Base-by-base conservation (phyloP, 331 rosid species). In the Malus hybrid region DNA sequence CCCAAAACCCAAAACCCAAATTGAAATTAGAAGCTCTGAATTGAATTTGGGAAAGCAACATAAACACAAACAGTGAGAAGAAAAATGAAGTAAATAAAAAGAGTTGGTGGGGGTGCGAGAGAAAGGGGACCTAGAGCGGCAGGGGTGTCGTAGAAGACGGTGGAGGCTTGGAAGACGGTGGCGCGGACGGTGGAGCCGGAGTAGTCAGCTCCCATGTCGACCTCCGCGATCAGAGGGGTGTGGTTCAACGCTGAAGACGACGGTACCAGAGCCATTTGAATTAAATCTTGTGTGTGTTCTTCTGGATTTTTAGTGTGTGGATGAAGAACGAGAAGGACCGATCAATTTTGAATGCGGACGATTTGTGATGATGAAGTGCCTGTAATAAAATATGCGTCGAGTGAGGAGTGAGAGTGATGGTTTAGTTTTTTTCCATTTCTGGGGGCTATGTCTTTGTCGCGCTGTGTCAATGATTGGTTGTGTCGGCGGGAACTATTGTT, bases 141-240 rank as follows among this genome's bases (percentile, higher is more conserved):
- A 1, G 90, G 88, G 61, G 96, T 88, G 84, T 93, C 96, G 77
- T 71, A 84, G 70, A 63, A 83, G 82, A 85, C 50, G 70, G 84
- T 82, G 67, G 86, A 88, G 71, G 97, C 98, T 60, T 93, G 97
- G 67, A 93, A 90, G 56, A 93, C 88, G 31, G 98, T 90, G 86
- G 89, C 96, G 74, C 97, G 90, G 33, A 93, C 86, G 0, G 89
- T 84, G 67, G 83, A 59, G 6, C 87, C 77, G 70, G 85, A 85
- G 63, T 79, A 75, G 79, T 88, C 96, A 57, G 85, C 71, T 52
- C 86, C 87, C 97, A 91, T 93, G 50, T 86, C 88, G 4, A 93
- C 91, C 83, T 93, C 97, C 36, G 96, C 79, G 73, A 88, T 55
- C 76, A 89, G 11, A 8, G 89, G 93, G 2, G 64, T 80, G 6